These are phyloP conservation scores for Cordyceps farinosa DNA, from an alignment of 2,329 filamentous ascomycete genomes.

Conservation along the genomic window DNA sequence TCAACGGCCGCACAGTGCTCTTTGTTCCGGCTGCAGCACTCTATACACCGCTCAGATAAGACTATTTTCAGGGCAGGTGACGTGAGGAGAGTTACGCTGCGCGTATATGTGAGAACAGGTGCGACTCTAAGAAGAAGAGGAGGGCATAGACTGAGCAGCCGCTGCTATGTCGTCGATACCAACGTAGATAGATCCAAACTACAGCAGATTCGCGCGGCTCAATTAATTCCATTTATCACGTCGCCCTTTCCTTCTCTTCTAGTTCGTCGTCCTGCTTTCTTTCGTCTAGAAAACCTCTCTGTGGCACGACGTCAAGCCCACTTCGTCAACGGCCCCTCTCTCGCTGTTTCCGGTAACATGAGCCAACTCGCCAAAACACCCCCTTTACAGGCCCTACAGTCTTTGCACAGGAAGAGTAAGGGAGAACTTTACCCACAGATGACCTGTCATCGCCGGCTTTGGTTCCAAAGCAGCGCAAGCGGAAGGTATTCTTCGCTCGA, in stretches of 20 bases:
- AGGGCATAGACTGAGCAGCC: background rate
- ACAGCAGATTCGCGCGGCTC: no score
- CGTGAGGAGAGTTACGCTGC: background rate
- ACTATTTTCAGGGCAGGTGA: background rate
- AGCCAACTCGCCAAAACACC: background rate
- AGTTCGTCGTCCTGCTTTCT: no score
- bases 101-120: background rate
- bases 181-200: no score
- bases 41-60: no score
- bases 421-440: background rate
- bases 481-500: background rate
- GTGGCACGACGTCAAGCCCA: background rate
- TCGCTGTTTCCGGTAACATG: slow-evolving; percentile 6
- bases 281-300: background rate
- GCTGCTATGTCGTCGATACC: background rate
- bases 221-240: background rate
- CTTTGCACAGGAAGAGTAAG: background rate
- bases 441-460: background rate
- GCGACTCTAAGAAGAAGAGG: background rate
- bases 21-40: no score
- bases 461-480: background rate
- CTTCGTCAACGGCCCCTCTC: background rate
- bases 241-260: background rate
- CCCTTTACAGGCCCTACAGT: background rate
- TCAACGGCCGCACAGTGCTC: no score